These are phyloP conservation scores for Candida sakaeoensis DNA, from an alignment of 805 yeast genomes.

Conservation along the genomic window DNA sequence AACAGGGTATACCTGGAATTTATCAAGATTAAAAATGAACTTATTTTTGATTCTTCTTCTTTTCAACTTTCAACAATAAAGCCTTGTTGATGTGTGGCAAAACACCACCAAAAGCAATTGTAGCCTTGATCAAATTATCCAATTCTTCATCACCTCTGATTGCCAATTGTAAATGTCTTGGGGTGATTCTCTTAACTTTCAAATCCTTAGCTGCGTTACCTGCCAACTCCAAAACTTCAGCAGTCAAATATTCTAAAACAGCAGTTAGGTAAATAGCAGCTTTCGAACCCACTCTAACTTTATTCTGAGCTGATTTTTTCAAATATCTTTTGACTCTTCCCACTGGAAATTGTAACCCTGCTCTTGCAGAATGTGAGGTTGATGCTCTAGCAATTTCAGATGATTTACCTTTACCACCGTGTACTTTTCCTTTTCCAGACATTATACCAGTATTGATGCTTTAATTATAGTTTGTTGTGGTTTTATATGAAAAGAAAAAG, in stretches of 20 bases:
- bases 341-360: constrained; percentile 95
- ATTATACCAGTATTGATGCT: constrained; percentile 40
- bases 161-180: constrained; percentile 94
- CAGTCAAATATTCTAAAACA: constrained; percentile 91
- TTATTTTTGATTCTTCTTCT: constrained; percentile 34
- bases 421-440: constrained; percentile 86
- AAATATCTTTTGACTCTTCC: constrained; percentile 98
- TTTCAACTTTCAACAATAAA: constrained; percentile 71
- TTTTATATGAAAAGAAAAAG: constrained; percentile 8
- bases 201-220: constrained; percentile 98
- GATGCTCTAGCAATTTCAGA: constrained; percentile 66
- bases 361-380: constrained; percentile 90
- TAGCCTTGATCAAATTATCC: constrained; percentile 88
- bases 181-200: constrained; percentile 94
- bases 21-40: neutral
- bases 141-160: constrained; percentile 98
- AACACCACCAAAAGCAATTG: constrained; percentile 98
- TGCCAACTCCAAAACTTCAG: constrained; percentile 95
- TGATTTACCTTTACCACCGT: constrained; percentile 96
- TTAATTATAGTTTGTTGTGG: constrained; percentile 7
- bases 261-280: constrained; percentile 95
- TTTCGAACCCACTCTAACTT: constrained; percentile 74
- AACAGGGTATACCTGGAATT: no score
- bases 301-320: constrained; percentile 85
- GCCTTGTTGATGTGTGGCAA: constrained; percentile 90